Evolutionary conservation across 306 rosid genomes (phyloP), one percentile per base, ranked within the genome.

Genomic region (Coriaria nepalensis): DNA sequence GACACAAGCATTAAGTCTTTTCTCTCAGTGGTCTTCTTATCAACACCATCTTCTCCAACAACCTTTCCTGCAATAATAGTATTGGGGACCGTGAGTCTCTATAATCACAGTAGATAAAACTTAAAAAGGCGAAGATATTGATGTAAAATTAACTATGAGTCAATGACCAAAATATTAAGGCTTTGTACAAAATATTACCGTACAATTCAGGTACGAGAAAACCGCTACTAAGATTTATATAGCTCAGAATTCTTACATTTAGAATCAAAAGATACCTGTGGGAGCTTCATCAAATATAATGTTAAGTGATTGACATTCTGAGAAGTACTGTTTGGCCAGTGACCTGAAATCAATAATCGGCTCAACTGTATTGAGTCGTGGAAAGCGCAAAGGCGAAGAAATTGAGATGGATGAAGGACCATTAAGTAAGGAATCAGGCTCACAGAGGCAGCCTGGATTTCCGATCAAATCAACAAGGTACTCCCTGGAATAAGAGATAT

Each of bases 321-420:
- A 69, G 69, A 92, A 92, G 68, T 82, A 92, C 76, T 85, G 93
- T 67, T 80, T 82, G 61, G 98, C 98, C 59, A 86, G 78, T 73
- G 82, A 67, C 80, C 93, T 72, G 71, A 86, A 86, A 82, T 92
- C 94, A 70, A 77, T 62, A 57, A 72, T 43, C 55, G 79, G 73
- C 65, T 75, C 94, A 71, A 73, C 82, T 56, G 93, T 78, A 63
- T 82, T 85, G 60, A 64, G 60, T 56, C 86, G 73, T 60, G 94
- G 98, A 80, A 86, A 78, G 67, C 80, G 94, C 94, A 92, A 57
- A 29, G 98, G 98, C 33, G 98, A 92, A 69, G 87, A 86, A 74
- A 92, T 75, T 66, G 78, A 78, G 76, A 92, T 82, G 83, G 98
- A 82, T 51, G 96, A 86, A 61, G 98, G 98, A 57, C 98, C 98